These are phyloP conservation scores for Pseudogymnoascus sp. DNA, from an alignment of 2,329 filamentous ascomycete species.

Conservation along the genomic window DNA sequence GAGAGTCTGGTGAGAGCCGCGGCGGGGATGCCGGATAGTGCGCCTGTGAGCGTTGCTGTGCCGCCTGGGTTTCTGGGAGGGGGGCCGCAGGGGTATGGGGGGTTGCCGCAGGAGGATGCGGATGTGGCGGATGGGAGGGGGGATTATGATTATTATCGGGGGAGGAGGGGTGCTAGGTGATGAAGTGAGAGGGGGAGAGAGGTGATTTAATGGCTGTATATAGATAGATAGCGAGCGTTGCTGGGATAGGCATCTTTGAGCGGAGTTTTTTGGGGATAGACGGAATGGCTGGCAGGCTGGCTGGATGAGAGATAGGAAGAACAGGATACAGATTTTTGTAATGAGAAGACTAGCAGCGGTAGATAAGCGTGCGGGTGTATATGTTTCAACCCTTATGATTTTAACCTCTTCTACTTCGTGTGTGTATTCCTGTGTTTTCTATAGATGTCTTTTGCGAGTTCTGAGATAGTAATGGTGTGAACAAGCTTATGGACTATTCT, in stretches of 20 bases:
- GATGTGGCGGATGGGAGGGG: constrained; percentile 16
- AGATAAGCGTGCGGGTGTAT: neutral
- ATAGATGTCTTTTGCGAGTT: neutral
- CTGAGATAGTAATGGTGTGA: too few relatives aligned
- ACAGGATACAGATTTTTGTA: neutral
- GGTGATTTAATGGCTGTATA: neutral
- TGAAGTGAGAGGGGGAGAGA: neutral
- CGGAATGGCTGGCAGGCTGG: neutral
- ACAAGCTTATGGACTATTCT: too few relatives aligned
- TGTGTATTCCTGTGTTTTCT: neutral
- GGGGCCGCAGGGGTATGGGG: constrained; percentile 51
- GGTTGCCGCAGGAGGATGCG: constrained; percentile 45
- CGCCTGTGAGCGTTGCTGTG: constrained; percentile 23
- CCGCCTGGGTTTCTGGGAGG: constrained; percentile 45
- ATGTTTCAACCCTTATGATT: neutral
- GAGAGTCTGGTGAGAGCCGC: constrained; percentile 43
- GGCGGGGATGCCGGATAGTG: constrained; percentile 40
- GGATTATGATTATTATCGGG: neutral
- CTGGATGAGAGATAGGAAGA: neutral
- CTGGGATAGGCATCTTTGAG: neutral
- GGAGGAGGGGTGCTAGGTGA: neutral
- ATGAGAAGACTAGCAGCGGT: neutral
- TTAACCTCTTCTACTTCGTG: neutral
- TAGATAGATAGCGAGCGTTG: neutral
- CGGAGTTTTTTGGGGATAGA: neutral